Percentiles rank a stretch among this genome's conserved stretches.
Evolutionary conservation across 2,329 filamentous ascomycete species (phyloP).

Genomic region (Emmonsiellopsis sp.): DNA sequence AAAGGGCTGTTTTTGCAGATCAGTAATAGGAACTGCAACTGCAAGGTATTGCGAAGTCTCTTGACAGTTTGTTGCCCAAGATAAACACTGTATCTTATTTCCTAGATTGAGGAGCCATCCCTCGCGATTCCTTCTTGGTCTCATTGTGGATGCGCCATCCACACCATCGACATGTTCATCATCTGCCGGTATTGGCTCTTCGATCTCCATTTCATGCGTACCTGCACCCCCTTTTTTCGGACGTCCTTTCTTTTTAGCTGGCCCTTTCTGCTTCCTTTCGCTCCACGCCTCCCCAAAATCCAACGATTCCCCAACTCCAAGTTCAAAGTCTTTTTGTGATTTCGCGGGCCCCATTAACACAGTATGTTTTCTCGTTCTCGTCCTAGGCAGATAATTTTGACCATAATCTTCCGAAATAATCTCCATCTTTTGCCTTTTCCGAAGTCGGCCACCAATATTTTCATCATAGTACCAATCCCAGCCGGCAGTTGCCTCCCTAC

Average conservation of each 20-base stretch:
- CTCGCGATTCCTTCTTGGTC: slow-evolving; percentile 22
- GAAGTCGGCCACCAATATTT: slow-evolving; percentile 34
- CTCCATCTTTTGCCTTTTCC: slow-evolving; percentile 30
- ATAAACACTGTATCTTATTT: slow-evolving; percentile 41
- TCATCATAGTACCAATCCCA: slow-evolving; percentile 47
- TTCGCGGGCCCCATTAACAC: slow-evolving; percentile 45
- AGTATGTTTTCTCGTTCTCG: slow-evolving; percentile 25
- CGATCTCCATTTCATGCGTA: not conserved
- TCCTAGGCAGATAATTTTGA: slow-evolving; percentile 34
- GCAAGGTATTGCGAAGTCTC: slow-evolving; percentile 49
- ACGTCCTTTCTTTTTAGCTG: slow-evolving; percentile 6
- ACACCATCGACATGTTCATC: not conserved
- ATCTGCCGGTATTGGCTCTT: not conserved
- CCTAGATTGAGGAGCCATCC: slow-evolving; percentile 52
- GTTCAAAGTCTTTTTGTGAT: slow-evolving; percentile 33
- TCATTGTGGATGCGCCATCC: slow-evolving; percentile 9
- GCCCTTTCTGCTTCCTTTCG: slow-evolving; percentile 10
- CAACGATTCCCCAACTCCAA: slow-evolving; percentile 35
- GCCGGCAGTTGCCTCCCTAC: slow-evolving; percentile 36
- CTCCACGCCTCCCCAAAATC: slow-evolving; percentile 39
- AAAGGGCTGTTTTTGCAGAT: slow-evolving; percentile 26
- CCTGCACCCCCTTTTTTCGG: slow-evolving; percentile 7
- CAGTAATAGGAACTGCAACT: slow-evolving; percentile 33
- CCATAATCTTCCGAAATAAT: slow-evolving; percentile 30
- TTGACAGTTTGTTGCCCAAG: slow-evolving; percentile 38